Conservation (phyloP, 73 alveolate genomes). For the Urostyla sp. region DNA sequence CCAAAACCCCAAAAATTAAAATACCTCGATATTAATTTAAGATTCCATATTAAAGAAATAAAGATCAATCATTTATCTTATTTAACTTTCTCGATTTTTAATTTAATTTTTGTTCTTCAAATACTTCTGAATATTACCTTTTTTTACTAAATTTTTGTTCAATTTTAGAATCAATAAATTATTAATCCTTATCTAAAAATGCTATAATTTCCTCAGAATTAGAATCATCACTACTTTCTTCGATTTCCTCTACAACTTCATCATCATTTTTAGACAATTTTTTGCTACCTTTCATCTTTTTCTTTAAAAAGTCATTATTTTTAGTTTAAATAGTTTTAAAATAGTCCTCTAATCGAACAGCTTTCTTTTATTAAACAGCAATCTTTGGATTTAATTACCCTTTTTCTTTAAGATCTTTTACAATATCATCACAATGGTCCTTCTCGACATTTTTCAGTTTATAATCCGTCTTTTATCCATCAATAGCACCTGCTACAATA, state of each 20-base stretch:
- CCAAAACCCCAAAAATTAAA: too few species aligned
- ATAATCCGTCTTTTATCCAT: slow-evolving; percentile 47
- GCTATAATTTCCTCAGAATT: too few species aligned
- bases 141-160: too few species aligned
- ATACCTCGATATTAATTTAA: too few species aligned
- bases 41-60: too few species aligned
- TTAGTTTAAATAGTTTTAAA: background rate
- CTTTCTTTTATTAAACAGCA: background rate
- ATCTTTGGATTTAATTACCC: background rate
- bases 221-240: background rate
- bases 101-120: too few species aligned
- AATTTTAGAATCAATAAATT: too few species aligned
- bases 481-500: slow-evolving; percentile 70
- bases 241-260: background rate
- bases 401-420: background rate
- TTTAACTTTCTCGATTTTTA: too few species aligned
- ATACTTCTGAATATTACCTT: too few species aligned
- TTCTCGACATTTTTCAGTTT: background rate
- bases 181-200: too few species aligned
- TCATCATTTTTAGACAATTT: background rate
- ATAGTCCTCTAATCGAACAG: background rate
- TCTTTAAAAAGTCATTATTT: background rate
- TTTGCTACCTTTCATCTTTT: background rate
- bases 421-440: background rate
- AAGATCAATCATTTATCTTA: too few species aligned